Evolutionary conservation across 257 asterid genomes (phyloP).

Genomic region (Ocimum tenuiflorum): DNA sequence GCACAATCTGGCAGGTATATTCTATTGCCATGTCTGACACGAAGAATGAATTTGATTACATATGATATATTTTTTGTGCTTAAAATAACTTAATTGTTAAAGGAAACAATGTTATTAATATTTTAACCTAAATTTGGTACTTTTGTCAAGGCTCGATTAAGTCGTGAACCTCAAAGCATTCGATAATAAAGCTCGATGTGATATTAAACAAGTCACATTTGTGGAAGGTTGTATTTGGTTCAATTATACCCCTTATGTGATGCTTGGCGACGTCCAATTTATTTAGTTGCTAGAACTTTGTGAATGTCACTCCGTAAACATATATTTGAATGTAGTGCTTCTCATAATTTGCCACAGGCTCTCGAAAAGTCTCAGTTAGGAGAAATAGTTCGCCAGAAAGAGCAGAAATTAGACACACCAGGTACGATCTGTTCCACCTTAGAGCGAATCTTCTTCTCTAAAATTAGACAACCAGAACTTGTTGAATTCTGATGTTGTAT

Average conservation of each 20-base stretch:
- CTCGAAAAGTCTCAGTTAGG: constrained; percentile 92
- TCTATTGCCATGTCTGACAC: background rate
- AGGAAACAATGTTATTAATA: too few relatives aligned
- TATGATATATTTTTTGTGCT: background rate
- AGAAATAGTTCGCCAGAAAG: constrained; percentile 72
- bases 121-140: too few relatives aligned
- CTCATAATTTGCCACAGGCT: constrained; percentile 43
- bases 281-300: background rate
- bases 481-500: background rate
- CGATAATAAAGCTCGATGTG: too few relatives aligned
- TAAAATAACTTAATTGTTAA: too few relatives aligned
- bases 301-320: background rate
- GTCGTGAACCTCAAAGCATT: too few relatives aligned
- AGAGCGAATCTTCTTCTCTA: background rate
- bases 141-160: too few relatives aligned
- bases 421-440: constrained; percentile 32
- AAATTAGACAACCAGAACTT: background rate
- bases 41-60: background rate
- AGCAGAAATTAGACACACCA: constrained; percentile 75
- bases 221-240: too few relatives aligned
- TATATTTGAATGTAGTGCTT: background rate
- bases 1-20: constrained; percentile 78
- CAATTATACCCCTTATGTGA: too few relatives aligned
- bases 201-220: too few relatives aligned
- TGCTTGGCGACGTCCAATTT: background rate